Percentiles rank a stretch among this genome's conserved stretches.
These are phyloP conservation scores for Juncus effusus DNA, from an alignment of 176 grass and related monocot genomes.

Conservation along the genomic window DNA sequence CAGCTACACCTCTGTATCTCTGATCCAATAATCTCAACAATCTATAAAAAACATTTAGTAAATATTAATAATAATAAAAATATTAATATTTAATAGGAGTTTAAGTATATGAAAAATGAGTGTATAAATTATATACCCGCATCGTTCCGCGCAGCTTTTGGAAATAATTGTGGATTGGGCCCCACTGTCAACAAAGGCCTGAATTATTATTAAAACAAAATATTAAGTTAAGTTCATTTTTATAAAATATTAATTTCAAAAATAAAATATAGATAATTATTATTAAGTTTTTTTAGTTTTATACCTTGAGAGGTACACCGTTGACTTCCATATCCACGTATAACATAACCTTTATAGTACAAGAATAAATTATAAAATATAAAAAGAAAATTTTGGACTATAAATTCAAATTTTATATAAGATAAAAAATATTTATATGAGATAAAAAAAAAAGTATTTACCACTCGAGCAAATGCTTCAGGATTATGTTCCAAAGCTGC, in stretches of 20 bases:
- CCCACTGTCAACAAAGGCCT: conserved; percentile 99
- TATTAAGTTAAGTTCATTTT: conserved; percentile 16
- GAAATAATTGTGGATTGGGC: conserved; percentile 99
- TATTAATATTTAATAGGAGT: neutral
- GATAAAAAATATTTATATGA: conserved; percentile 14
- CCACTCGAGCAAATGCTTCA: conserved; percentile 98
- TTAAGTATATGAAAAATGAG: conserved; percentile 3
- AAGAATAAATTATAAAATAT: conserved; percentile 14
- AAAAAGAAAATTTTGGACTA: neutral
- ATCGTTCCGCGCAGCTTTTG: conserved; percentile 91
- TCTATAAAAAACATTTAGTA: conserved; percentile 35
- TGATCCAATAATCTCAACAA: conserved; percentile 93
- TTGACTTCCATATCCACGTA: conserved; percentile 99
- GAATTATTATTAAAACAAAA: conserved; percentile 32
- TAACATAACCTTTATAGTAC: conserved; percentile 68
- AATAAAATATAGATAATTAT: neutral
- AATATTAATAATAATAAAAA: conserved; percentile 4
- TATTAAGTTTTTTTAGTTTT: conserved; percentile 1
- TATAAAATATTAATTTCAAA: too few relatives aligned
- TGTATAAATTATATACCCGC: conserved; percentile 54
- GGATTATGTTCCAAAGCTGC: conserved; percentile 96
- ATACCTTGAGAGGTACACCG: conserved; percentile 95
- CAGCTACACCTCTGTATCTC: conserved; percentile 73
- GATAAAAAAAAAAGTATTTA: conserved; percentile 8
- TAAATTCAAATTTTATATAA: conserved; percentile 21